A percentile compares a stretch with the other conserved stretches of the same genome.
Evolutionary conservation across 1,284 basidiomycete genomes (phyloP).

Genomic region (Pyrrhoderma noxium): DNA sequence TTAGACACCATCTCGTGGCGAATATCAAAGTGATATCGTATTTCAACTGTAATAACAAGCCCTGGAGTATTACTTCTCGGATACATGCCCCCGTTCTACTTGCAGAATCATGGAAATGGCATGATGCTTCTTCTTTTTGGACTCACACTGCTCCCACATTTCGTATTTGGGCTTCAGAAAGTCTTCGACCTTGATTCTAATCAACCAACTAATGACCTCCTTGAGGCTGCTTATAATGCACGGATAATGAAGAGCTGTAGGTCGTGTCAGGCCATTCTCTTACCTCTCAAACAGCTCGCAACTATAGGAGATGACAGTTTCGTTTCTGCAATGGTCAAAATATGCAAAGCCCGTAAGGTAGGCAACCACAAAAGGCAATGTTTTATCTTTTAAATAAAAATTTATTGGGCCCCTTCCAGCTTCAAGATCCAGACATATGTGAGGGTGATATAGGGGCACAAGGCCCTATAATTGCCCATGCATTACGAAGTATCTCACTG

Average conservation of each 20-base stretch:
- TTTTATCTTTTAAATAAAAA: background rate
- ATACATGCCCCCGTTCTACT: background rate
- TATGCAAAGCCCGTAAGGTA: slow-evolving; percentile 37
- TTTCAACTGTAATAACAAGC: too few species aligned
- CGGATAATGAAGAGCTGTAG: slow-evolving; percentile 26
- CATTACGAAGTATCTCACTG: slow-evolving; percentile 41
- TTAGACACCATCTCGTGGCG: too few species aligned
- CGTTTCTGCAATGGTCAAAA: slow-evolving; percentile 30
- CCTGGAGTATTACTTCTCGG: too few species aligned
- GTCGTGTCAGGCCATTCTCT: slow-evolving; percentile 39
- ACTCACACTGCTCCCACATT: slow-evolving; percentile 4
- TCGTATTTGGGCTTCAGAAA: slow-evolving; percentile 7
- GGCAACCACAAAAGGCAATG: too few species aligned
- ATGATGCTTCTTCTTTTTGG: background rate
- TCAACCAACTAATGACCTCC: slow-evolving; percentile 3
- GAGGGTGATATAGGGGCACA: slow-evolving; percentile 41
- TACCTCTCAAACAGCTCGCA: slow-evolving; percentile 37
- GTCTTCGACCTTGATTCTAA: background rate
- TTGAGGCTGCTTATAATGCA: slow-evolving; percentile 11
- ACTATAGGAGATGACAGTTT: slow-evolving; percentile 36
- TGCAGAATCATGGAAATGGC: background rate
- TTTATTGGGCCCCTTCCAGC: slow-evolving; percentile 17
- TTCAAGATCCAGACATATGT: slow-evolving; percentile 45
- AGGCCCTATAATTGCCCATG: slow-evolving; percentile 53
- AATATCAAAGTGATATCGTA: too few species aligned